Percentiles rank a stretch among this genome's conserved stretches.
Conservation (phyloP, 306 rosid species). For the Abrus pulchellus region DNA sequence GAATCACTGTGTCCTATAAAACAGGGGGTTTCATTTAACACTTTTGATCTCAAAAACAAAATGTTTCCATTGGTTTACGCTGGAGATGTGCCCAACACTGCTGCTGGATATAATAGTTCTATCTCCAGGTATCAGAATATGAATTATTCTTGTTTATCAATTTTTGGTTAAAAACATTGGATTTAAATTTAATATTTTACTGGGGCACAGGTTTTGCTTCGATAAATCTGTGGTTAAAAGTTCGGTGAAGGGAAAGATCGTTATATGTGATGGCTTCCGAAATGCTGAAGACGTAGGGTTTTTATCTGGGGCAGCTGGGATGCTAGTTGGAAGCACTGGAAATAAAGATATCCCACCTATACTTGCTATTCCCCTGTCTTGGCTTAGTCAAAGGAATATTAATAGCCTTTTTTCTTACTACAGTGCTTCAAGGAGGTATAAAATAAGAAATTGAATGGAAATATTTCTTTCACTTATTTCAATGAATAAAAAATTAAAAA, state of each 20-base stretch:
- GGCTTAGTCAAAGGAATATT: slow-evolving; percentile 17
- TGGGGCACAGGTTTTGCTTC: not conserved
- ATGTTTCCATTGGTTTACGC: slow-evolving; percentile 53
- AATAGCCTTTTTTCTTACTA: slow-evolving; percentile 42
- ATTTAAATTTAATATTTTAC: not conserved
- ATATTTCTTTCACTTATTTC: no score
- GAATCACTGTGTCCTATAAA: not conserved
- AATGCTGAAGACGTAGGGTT: rapidly evolving
- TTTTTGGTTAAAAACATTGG: not conserved
- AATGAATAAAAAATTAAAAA: no score
- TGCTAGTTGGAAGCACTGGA: not conserved
- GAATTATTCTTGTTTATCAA: not conserved
- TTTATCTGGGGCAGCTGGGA: slow-evolving; percentile 49
- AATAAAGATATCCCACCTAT: not conserved
- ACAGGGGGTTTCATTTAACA: slow-evolving; percentile 65
- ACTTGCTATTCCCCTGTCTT: slow-evolving; percentile 50
- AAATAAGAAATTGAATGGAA: no score
- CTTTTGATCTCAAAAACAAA: slow-evolving; percentile 48
- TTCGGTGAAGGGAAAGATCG: slow-evolving; percentile 61
- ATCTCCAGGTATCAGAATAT: slow-evolving; percentile 51
- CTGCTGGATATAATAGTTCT: not conserved
- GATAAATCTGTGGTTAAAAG: slow-evolving; percentile 38
- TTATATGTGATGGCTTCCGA: slow-evolving; percentile 47
- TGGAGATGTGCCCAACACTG: slow-evolving; percentile 57
- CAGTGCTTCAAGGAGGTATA: slow-evolving; percentile 40